A percentile compares a stretch with the other conserved stretches of the same genome.
phyloP scores from a whole-genome alignment of 2,329 filamentous ascomycete genomes.

The Ilyonectria destructans region DNA sequence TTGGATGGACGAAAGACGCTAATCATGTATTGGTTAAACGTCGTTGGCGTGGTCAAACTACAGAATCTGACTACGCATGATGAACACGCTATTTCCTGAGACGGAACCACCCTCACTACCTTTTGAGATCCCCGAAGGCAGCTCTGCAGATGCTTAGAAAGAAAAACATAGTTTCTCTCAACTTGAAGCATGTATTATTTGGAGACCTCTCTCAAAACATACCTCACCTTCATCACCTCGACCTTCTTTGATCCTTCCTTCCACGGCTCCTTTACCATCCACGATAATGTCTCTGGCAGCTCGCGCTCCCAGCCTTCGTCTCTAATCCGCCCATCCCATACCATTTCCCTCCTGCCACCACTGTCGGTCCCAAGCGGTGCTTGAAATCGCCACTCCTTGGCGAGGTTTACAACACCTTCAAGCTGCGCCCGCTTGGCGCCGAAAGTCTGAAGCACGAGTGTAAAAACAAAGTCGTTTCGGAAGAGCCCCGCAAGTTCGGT shows the following conservation, averaged over 20 bases:
- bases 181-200: not conserved
- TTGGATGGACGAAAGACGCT: too few species aligned
- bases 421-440: constrained; percentile 19
- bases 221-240: constrained; percentile 18
- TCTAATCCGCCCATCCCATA: constrained; percentile 16
- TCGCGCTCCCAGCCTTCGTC: constrained; percentile 14
- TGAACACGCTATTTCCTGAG: too few species aligned
- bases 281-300: constrained; percentile 1
- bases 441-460: constrained; percentile 19
- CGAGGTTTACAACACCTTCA: constrained; percentile 3
- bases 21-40: not conserved
- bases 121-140: too few species aligned
- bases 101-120: too few species aligned
- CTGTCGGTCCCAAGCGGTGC: not conserved
- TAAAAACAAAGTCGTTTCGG: not conserved
- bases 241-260: constrained; percentile 7
- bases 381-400: constrained; percentile 9
- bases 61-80: too few species aligned
- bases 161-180: not conserved
- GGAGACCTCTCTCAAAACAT: constrained; percentile 3
- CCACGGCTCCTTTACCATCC: constrained; percentile 13
- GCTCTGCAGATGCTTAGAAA: too few species aligned
- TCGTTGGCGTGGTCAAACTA: too few species aligned
- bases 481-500: constrained; percentile 2
- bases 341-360: constrained; percentile 1